phyloP scores from a whole-genome alignment of 805 yeast species.

The Wickerhamiella australiensis region DNA sequence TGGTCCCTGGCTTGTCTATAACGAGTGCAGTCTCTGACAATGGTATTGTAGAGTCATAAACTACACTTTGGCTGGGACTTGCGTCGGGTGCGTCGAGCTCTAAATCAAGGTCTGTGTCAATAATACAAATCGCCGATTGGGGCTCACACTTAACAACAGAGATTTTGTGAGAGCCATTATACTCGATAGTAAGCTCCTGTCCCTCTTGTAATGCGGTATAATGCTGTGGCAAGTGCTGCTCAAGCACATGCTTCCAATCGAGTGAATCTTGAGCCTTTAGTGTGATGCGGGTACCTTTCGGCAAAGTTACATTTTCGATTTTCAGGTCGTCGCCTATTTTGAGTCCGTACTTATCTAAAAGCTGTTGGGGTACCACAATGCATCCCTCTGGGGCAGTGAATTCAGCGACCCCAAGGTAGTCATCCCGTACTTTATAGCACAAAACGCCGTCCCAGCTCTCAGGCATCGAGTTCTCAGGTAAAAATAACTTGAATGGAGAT shows the following conservation, averaged over 20 bases:
- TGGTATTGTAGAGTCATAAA: too few species aligned
- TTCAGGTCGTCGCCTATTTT: constrained; percentile 17
- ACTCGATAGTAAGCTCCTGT: constrained; percentile 29
- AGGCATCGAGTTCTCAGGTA: constrained; percentile 6
- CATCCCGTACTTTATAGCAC: background rate
- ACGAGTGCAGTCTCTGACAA: background rate
- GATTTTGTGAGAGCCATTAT: constrained; percentile 21
- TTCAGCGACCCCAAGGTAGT: constrained; percentile 35
- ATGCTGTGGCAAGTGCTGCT: constrained; percentile 36
- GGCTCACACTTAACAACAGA: constrained; percentile 34
- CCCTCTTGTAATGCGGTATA: constrained; percentile 40
- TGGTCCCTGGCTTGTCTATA: background rate
- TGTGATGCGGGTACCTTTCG: constrained; percentile 37
- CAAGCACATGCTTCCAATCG: constrained; percentile 46
- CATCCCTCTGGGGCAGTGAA: constrained; percentile 34
- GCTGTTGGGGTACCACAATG: constrained; percentile 31
- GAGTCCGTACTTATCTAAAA: constrained; percentile 27
- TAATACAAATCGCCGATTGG: constrained; percentile 36
- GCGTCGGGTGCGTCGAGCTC: constrained; percentile 19
- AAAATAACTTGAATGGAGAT: background rate
- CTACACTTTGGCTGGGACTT: background rate
- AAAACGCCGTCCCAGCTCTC: constrained; percentile 6
- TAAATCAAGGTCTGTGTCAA: constrained; percentile 45
- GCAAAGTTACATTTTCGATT: constrained; percentile 29
- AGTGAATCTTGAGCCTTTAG: constrained; percentile 30